A percentile compares a stretch with the other conserved stretches of the same genome.
Conservation (phyloP, 2,329 filamentous ascomycete species). For the Botrytis medusae region DNA sequence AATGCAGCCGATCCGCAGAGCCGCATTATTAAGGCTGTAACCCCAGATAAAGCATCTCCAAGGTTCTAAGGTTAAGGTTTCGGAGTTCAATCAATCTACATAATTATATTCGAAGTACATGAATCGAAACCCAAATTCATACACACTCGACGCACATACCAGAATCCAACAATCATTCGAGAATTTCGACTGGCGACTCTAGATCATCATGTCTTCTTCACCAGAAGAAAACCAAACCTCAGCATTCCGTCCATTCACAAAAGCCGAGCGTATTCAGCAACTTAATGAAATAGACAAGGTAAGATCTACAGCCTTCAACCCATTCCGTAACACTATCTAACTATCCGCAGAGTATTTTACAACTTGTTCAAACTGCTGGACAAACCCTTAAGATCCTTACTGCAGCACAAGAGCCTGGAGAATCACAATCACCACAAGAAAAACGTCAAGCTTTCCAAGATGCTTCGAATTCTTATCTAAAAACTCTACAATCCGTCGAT, state of each 20-base stretch:
- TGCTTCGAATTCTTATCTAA: slow-evolving; percentile 67
- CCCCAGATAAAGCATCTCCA: slow-evolving; percentile 1
- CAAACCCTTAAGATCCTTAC: slow-evolving; percentile 64
- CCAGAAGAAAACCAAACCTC: slow-evolving; percentile 26
- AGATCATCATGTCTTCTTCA: slow-evolving; percentile 23
- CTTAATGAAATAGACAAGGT: slow-evolving; percentile 76
- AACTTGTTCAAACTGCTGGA: slow-evolving; percentile 58
- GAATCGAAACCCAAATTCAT: neutral
- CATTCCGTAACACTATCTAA: slow-evolving; percentile 6
- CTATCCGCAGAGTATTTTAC: slow-evolving; percentile 39
- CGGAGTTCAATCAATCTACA: neutral
- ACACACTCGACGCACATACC: neutral
- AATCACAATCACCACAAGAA: slow-evolving; percentile 21
- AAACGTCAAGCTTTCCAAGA: slow-evolving; percentile 52
- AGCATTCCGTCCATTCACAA: slow-evolving; percentile 54
- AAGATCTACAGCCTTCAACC: slow-evolving; percentile 13
- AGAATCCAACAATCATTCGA: neutral
- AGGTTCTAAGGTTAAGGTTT: neutral
- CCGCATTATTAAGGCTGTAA: slow-evolving; percentile 26
- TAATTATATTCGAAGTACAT: neutral
- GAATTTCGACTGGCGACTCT: neutral
- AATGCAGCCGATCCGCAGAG: slow-evolving; percentile 38
- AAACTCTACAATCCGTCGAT: slow-evolving; percentile 70
- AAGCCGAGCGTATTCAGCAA: slow-evolving; percentile 76
- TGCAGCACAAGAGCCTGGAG: slow-evolving; percentile 42